Evolutionary conservation across 176 grass and related monocot genomes (phyloP).

Genomic region (Puya raimondii): DNA sequence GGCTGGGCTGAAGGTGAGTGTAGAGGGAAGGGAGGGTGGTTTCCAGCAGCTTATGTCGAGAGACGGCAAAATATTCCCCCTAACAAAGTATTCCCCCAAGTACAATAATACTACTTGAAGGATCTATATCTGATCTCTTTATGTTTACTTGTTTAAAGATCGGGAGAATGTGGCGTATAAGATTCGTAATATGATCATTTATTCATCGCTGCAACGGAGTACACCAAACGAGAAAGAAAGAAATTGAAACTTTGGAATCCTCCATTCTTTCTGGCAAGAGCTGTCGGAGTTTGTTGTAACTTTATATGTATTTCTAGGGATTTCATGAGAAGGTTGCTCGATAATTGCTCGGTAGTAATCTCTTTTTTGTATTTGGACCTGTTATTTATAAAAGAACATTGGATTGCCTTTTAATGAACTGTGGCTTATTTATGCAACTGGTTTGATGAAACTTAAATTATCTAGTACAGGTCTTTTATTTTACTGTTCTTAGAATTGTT

Average conservation of each 20-base stretch:
- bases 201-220: neutral
- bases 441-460: no score
- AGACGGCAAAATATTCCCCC: constrained; percentile 73
- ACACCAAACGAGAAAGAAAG: no score
- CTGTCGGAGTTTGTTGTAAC: neutral
- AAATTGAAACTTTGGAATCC: neutral
- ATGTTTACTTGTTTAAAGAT: constrained; percentile 6
- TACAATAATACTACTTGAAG: neutral
- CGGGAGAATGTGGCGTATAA: no score
- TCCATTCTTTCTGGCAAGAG: neutral
- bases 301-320: neutral
- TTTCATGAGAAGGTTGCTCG: no score
- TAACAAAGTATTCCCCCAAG: constrained; percentile 76
- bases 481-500: no score
- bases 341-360: no score
- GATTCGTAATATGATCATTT: no score
- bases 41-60: constrained; percentile 64
- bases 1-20: constrained; percentile 97
- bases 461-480: no score
- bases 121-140: neutral
- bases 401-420: no score
- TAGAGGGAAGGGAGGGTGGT: constrained; percentile 85
- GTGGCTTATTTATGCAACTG: no score
- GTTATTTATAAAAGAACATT: no score
- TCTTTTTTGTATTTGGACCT: no score